Conservation (phyloP, 352 stramenopile species). For the Globisporangium recalcitrans region DNA sequence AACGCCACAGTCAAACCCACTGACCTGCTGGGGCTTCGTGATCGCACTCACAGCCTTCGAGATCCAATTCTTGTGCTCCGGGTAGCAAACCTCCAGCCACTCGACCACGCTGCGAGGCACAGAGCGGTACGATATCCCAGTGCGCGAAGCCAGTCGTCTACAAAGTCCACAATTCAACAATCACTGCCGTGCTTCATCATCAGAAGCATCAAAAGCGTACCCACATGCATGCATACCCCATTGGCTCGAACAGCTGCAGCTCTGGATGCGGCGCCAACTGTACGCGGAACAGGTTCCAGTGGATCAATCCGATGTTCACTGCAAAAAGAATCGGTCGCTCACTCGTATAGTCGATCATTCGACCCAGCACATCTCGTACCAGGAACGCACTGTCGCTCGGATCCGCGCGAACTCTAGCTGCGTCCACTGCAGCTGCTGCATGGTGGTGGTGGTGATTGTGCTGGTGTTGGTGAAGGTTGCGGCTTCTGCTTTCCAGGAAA, state of each 20-base stretch:
- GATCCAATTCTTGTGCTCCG: constrained; percentile 55
- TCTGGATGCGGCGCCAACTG: constrained; percentile 55
- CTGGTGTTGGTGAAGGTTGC: constrained; percentile 11
- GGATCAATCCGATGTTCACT: constrained; percentile 72
- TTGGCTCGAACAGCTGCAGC: constrained; percentile 87
- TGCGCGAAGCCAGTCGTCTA: constrained; percentile 47
- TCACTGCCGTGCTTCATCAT: not conserved
- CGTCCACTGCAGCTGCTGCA: not conserved
- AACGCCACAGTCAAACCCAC: constrained; percentile 87
- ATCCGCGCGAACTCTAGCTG: not conserved
- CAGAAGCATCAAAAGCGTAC: not conserved
- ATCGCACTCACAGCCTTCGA: constrained; percentile 60
- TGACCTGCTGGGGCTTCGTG: constrained; percentile 81
- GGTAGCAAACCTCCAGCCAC: constrained; percentile 81
- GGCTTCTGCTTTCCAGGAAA: constrained; percentile 29
- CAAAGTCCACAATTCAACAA: not conserved
- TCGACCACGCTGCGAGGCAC: constrained; percentile 75
- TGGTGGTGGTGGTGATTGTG: not conserved
- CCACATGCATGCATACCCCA: constrained; percentile 41
- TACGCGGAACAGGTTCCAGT: constrained; percentile 88
- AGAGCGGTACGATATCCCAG: constrained; percentile 62
- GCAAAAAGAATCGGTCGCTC: constrained; percentile 75
- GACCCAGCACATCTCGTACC: constrained; percentile 69
- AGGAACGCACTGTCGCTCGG: constrained; percentile 3
- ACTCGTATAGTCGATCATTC: constrained; percentile 48